A percentile compares a stretch with the other conserved stretches of the same genome.
These are phyloP conservation scores for Scorias spongiosa DNA, from an alignment of 2,329 filamentous ascomycete genomes.

Conservation along the genomic window DNA sequence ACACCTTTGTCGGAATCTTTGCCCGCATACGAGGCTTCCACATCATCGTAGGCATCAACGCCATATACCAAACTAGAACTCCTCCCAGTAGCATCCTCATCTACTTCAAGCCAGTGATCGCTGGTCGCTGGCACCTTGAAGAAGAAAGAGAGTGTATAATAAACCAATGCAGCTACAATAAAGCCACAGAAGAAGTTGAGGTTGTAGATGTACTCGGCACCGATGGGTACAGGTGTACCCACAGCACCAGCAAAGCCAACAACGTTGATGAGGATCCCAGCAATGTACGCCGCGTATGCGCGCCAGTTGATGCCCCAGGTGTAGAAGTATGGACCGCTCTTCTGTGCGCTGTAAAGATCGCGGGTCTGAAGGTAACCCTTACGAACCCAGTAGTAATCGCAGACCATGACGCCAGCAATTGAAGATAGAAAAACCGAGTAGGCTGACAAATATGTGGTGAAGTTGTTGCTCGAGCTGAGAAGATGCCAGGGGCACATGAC, in stretches of 20 bases:
- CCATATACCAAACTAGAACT: constrained; percentile 19
- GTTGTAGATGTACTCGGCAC: constrained; percentile 75
- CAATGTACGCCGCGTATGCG: constrained; percentile 67
- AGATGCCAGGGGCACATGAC: constrained; percentile 81
- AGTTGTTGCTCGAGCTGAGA: constrained; percentile 59
- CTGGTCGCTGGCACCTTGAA: constrained; percentile 62
- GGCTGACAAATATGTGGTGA: constrained; percentile 80
- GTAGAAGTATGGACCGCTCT: constrained; percentile 57
- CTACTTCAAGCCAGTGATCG: constrained; percentile 63
- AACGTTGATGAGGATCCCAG: constrained; percentile 76
- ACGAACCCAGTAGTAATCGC: constrained; percentile 77
- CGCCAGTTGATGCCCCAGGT: constrained; percentile 64
- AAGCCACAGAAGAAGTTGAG: constrained; percentile 85
- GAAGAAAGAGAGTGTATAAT: constrained; percentile 54
- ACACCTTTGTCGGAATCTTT: not conserved
- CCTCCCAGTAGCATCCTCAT: constrained; percentile 35
- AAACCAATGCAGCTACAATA: constrained; percentile 49
- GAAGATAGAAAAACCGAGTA: constrained; percentile 91
- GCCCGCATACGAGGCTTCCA: not conserved
- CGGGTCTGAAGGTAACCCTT: constrained; percentile 65
- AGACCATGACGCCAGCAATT: constrained; percentile 80
- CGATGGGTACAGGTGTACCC: constrained; percentile 53
- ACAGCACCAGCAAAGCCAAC: constrained; percentile 80
- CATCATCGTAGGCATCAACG: constrained; percentile 3
- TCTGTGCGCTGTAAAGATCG: constrained; percentile 61